A percentile compares a stretch with the other conserved stretches of the same genome.
Evolutionary conservation across 2,329 filamentous ascomycete species (phyloP).

Genomic region (Cryphonectria parasitica): DNA sequence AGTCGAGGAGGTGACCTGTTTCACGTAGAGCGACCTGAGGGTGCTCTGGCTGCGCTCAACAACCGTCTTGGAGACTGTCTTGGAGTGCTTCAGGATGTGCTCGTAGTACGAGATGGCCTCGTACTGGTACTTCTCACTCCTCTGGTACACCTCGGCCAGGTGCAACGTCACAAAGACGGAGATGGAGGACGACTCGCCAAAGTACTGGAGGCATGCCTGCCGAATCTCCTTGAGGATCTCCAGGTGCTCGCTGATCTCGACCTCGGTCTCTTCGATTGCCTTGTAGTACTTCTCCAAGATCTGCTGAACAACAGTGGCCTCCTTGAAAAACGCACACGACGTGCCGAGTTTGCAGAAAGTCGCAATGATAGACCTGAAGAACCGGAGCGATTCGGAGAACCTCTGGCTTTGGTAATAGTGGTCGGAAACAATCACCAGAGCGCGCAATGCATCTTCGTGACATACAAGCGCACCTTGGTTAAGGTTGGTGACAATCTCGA

Average conservation of each 20-base stretch:
- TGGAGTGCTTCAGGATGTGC: constrained; percentile 9
- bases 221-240: constrained; percentile 12
- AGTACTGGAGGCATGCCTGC: constrained; percentile 8
- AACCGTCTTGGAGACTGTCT: constrained; percentile 8
- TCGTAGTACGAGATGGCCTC: constrained; percentile 8
- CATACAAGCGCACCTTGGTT: constrained; percentile 11
- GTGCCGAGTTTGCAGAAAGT: constrained; percentile 12
- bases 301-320: not conserved
- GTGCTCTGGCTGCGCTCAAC: constrained; percentile 5
- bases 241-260: constrained; percentile 4
- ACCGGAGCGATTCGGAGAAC: constrained; percentile 4
- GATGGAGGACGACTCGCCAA: constrained; percentile 3
- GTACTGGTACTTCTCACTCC: constrained; percentile 13
- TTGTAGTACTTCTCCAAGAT: constrained; percentile 9
- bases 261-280: constrained; percentile 10
- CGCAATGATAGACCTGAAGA: constrained; percentile 11
- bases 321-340: not conserved
- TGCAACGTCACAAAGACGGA: constrained; percentile 1
- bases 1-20: constrained; percentile 2
- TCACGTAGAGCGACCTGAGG: constrained; percentile 8
- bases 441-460: constrained; percentile 9
- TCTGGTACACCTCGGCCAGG: constrained; percentile 11
- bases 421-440: constrained; percentile 8
- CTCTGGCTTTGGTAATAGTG: constrained; percentile 14
- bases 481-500: constrained; percentile 12